Evolutionary conservation across 2,329 filamentous ascomycete genomes (phyloP).

Genomic region (Eutypella sp.): DNA sequence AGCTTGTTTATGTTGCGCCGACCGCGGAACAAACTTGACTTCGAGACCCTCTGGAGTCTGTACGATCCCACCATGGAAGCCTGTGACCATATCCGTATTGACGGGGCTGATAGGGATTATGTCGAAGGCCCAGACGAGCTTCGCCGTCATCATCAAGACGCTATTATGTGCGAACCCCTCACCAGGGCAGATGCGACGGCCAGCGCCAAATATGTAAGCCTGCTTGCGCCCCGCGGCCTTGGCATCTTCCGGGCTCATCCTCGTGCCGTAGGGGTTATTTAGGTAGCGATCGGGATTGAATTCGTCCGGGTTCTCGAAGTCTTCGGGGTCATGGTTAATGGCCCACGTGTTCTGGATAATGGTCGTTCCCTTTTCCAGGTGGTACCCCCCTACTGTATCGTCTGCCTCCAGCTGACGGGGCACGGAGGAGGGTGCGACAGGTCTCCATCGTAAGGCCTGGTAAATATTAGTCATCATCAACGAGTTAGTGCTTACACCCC

Average conservation of each 20-base stretch:
- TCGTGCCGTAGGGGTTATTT: constrained; percentile 2
- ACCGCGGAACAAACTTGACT: constrained; percentile 2
- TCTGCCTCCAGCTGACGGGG: constrained; percentile 12
- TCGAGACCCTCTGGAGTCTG: constrained; percentile 2
- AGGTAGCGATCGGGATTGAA: constrained; percentile 15
- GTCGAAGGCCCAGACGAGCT: constrained; percentile 8
- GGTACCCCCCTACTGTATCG: constrained; percentile 10
- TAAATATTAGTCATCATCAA: neutral
- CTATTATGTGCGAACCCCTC: constrained; percentile 5
- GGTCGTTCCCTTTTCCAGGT: constrained; percentile 20
- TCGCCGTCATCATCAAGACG: constrained; percentile 2
- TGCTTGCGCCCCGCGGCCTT: constrained; percentile 3
- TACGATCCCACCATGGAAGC: constrained; percentile 4
- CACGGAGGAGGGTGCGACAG: constrained; percentile 7
- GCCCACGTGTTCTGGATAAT: constrained; percentile 40
- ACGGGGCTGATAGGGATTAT: neutral
- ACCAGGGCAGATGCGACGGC: constrained; percentile 6
- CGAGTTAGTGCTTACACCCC: neutral
- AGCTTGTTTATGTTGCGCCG: neutral
- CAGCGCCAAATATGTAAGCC: constrained; percentile 5
- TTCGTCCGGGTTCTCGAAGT: constrained; percentile 10
- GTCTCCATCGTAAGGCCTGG: constrained; percentile 14
- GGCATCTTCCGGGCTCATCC: neutral
- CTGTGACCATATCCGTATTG: constrained; percentile 5
- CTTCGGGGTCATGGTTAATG: constrained; percentile 12